Evolutionary conservation across 306 rosid species (phyloP).

Genomic region (Rubus idaeus): DNA sequence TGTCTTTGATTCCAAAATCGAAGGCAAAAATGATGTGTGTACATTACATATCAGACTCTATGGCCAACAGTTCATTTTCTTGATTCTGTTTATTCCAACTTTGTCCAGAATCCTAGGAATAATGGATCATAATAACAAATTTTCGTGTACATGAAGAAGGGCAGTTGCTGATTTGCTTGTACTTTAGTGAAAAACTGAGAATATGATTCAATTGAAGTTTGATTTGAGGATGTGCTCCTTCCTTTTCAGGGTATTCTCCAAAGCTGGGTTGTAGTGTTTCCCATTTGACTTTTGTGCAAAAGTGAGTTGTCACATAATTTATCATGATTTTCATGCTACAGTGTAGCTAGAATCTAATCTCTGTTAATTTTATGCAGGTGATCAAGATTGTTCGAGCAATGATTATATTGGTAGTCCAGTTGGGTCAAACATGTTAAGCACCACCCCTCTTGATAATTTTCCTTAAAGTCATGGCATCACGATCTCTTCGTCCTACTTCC

Average conservation of each 20-base stretch:
- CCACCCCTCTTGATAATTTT: constrained; percentile 16
- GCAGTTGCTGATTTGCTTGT: neutral
- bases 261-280: neutral
- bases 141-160: neutral
- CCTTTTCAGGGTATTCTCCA: neutral
- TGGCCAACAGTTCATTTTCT: neutral
- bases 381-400: constrained; percentile 29
- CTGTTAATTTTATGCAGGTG: constrained; percentile 44
- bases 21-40: neutral
- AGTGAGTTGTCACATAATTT: neutral
- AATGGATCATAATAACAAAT: neutral
- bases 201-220: neutral
- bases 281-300: neutral
- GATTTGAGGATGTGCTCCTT: neutral
- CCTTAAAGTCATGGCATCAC: constrained; percentile 42
- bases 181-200: neutral
- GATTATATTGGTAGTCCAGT: constrained; percentile 33
- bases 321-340: neutral
- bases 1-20: neutral
- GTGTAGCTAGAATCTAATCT: constrained; percentile 21
- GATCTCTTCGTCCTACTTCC: constrained; percentile 36
- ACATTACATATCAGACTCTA: neutral
- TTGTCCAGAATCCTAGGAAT: neutral
- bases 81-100: neutral
- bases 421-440: constrained; percentile 33